Percentiles rank a stretch among this genome's conserved stretches.
These are phyloP conservation scores for Moesziomyces sp. DNA, from an alignment of 1,284 basidiomycete species.

Conservation along the genomic window DNA sequence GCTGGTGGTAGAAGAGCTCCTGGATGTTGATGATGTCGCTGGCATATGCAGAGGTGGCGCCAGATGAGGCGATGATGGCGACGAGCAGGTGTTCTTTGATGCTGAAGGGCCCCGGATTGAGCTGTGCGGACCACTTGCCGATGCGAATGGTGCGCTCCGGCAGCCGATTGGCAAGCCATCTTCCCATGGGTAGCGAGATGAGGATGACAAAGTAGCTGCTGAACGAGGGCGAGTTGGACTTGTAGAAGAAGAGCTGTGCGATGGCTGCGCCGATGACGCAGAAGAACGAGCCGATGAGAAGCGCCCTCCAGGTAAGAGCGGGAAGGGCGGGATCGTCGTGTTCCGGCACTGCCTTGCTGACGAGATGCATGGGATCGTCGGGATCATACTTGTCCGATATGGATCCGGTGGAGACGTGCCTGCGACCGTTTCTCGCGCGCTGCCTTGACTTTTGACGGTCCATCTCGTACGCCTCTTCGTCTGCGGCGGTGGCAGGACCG, in stretches of 20 bases:
- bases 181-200: slow-evolving; percentile 70
- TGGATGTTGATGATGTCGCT: slow-evolving; percentile 68
- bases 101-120: slow-evolving; percentile 71
- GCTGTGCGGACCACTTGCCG: slow-evolving; percentile 59
- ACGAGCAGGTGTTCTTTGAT: slow-evolving; percentile 69
- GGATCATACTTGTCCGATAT: slow-evolving; percentile 50
- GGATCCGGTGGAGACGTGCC: slow-evolving; percentile 33
- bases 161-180: slow-evolving; percentile 65
- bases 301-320: slow-evolving; percentile 71
- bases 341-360: slow-evolving; percentile 70
- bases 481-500: slow-evolving; percentile 31
- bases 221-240: slow-evolving; percentile 69
- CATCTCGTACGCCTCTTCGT: slow-evolving; percentile 36
- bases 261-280: slow-evolving; percentile 71
- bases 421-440: slow-evolving; percentile 6
- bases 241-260: slow-evolving; percentile 65
- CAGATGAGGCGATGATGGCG: slow-evolving; percentile 71
- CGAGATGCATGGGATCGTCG: slow-evolving; percentile 56
- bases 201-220: slow-evolving; percentile 73
- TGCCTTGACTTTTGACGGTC: slow-evolving; percentile 16
- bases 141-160: slow-evolving; percentile 63
- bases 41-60: slow-evolving; percentile 66
- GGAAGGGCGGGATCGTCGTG: slow-evolving; percentile 72
- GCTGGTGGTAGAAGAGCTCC: slow-evolving; percentile 65
- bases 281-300: slow-evolving; percentile 72